phyloP scores from a whole-genome alignment of 1,284 basidiomycete genomes.

The Austropuccinia psidii region DNA sequence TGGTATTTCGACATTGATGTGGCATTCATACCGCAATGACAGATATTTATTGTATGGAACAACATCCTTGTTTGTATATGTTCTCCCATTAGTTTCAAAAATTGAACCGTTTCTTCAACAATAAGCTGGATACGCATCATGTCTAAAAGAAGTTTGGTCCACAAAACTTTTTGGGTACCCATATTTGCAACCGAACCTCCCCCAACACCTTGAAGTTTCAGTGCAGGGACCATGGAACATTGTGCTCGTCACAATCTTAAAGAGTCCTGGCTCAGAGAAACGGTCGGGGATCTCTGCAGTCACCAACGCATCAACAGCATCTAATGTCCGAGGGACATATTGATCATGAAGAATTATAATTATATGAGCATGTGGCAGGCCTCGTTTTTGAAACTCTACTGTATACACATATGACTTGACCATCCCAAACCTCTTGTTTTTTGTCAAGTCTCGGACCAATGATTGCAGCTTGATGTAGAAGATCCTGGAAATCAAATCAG shows the following conservation, averaged over 20 bases:
- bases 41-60: neutral
- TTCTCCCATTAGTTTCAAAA: neutral
- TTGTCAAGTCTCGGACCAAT: neutral
- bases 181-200: constrained; percentile 51
- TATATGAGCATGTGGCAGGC: constrained; percentile 53
- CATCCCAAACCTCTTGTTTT: constrained; percentile 48
- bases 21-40: neutral
- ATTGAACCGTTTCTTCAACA: neutral
- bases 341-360: constrained; percentile 49
- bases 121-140: constrained; percentile 47
- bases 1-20: constrained; percentile 22
- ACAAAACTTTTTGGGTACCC: constrained; percentile 50
- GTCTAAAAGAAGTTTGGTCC: constrained; percentile 47
- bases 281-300: constrained; percentile 51
- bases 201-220: constrained; percentile 48
- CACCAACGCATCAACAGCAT: constrained; percentile 50
- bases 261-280: constrained; percentile 48
- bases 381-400: constrained; percentile 55
- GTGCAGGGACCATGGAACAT: constrained; percentile 55
- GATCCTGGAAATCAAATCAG: neutral
- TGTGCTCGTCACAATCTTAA: constrained; percentile 45
- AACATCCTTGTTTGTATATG: neutral
- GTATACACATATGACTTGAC: constrained; percentile 50
- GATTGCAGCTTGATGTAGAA: neutral
- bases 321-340: constrained; percentile 45